These are phyloP conservation scores for Fusarium gaditjirri DNA, from an alignment of 2,329 filamentous ascomycete genomes.

Conservation along the genomic window DNA sequence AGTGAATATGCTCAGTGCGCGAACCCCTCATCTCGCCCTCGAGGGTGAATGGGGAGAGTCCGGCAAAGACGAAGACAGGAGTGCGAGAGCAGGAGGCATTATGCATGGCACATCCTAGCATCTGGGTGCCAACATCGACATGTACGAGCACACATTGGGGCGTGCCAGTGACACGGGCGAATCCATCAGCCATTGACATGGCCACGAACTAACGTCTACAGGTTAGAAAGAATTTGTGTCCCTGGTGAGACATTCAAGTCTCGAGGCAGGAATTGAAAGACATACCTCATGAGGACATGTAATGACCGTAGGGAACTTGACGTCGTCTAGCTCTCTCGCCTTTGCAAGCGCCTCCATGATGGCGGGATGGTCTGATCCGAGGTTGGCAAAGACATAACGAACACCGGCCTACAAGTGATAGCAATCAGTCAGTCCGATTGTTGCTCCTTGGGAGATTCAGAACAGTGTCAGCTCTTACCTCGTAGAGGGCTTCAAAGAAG, in stretches of 20 bases:
- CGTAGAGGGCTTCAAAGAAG: neutral
- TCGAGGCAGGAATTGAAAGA: neutral
- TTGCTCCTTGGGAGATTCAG: no score
- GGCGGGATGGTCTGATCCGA: constrained; percentile 75
- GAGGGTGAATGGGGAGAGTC: constrained; percentile 77
- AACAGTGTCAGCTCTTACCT: neutral
- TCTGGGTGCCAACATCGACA: constrained; percentile 83
- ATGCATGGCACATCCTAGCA: constrained; percentile 78
- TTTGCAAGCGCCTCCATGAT: constrained; percentile 84
- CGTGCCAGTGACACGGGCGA: constrained; percentile 74
- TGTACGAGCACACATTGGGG: constrained; percentile 82
- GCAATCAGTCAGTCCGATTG: neutral
- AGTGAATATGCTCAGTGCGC: constrained; percentile 84
- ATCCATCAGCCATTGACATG: constrained; percentile 84
- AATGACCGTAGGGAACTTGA: constrained; percentile 2
- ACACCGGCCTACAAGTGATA: constrained; percentile 56
- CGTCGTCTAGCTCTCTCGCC: constrained; percentile 58
- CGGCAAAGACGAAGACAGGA: constrained; percentile 81
- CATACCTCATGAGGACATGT: constrained; percentile 12
- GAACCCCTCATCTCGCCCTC: constrained; percentile 80
- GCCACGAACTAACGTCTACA: constrained; percentile 73
- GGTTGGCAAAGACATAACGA: constrained; percentile 68
- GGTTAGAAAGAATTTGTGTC: neutral
- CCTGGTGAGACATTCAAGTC: neutral
- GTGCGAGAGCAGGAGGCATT: constrained; percentile 79